A percentile compares a stretch with the other conserved stretches of the same genome.
Evolutionary conservation across 2,329 filamentous ascomycete genomes (phyloP).

Genomic region (Diaporthe ilicicola): DNA sequence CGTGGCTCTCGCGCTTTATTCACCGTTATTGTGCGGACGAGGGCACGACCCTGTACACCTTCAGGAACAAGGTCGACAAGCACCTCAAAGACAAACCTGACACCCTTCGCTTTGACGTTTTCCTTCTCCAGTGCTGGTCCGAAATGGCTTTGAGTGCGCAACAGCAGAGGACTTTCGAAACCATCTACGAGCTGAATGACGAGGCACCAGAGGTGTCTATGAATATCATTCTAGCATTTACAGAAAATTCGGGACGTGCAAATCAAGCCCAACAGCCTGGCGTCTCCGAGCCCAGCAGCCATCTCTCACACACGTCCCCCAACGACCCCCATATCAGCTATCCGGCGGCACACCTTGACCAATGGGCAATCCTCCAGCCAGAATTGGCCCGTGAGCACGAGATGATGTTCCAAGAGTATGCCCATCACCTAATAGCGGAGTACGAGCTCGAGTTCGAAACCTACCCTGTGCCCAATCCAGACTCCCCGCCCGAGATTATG

Average conservation of each 20-base stretch:
- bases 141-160: neutral
- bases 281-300: too few species aligned
- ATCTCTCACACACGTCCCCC: neutral
- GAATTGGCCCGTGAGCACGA: neutral
- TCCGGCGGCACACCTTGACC: neutral
- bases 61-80: neutral
- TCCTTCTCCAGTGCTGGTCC: slow-evolving; percentile 8
- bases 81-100: neutral
- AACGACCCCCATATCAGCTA: neutral
- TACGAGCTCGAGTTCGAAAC: neutral
- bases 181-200: neutral
- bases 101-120: neutral
- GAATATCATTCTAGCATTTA: neutral
- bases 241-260: neutral
- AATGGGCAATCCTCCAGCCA: neutral
- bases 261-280: too few species aligned
- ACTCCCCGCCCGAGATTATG: too few species aligned
- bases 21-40: neutral
- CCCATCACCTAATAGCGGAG: neutral
- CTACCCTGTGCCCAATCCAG: fast-evolving
- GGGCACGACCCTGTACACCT: neutral
- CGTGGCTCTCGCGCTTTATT: neutral
- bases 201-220: neutral
- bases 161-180: neutral
- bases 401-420: neutral